These are phyloP conservation scores for Lactifluus echinatus DNA, from an alignment of 768 basidiomycete genomes.

Conservation along the genomic window DNA sequence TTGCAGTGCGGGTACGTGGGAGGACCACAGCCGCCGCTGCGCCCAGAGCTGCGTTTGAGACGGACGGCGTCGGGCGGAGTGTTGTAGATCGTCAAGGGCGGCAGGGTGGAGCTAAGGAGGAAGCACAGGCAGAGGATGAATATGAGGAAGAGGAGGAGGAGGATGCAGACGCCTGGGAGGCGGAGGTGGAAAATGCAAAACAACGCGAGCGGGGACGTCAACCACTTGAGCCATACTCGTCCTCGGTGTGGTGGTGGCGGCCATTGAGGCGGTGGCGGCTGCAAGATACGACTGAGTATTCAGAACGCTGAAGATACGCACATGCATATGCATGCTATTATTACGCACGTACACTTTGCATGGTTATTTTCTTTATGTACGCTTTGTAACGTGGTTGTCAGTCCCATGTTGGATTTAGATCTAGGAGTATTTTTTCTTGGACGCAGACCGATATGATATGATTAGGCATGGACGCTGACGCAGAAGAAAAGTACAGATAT, in stretches of 20 bases:
- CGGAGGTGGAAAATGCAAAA: slow-evolving; percentile 24
- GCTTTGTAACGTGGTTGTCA: too few relatives aligned
- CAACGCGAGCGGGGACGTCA: slow-evolving; percentile 22
- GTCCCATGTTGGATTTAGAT: too few relatives aligned
- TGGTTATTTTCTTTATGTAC: too few relatives aligned
- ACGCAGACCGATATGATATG: too few relatives aligned
- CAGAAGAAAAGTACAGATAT: too few relatives aligned
- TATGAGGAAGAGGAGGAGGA: not conserved
- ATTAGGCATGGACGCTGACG: too few relatives aligned
- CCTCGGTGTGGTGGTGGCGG: slow-evolving; percentile 75
- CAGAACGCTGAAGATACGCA: slow-evolving; percentile 16
- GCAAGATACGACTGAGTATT: slow-evolving; percentile 68
- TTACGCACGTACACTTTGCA: too few relatives aligned
- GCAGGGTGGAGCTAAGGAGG: slow-evolving; percentile 21
- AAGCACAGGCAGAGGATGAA: slow-evolving; percentile 12
- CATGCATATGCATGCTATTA: too few relatives aligned
- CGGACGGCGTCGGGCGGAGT: slow-evolving; percentile 8
- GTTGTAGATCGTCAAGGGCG: not conserved
- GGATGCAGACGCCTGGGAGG: not conserved
- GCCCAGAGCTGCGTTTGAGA: slow-evolving; percentile 25
- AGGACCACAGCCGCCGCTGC: slow-evolving; percentile 27
- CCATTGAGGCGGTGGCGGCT: slow-evolving; percentile 67
- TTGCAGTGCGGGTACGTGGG: slow-evolving; percentile 46
- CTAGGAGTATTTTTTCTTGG: too few relatives aligned
- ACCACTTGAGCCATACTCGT: slow-evolving; percentile 16